Evolutionary conservation across 2,329 filamentous ascomycete genomes (phyloP), one percentile per base, ranked within the genome.

Genomic region (Nothophoma quercina): DNA sequence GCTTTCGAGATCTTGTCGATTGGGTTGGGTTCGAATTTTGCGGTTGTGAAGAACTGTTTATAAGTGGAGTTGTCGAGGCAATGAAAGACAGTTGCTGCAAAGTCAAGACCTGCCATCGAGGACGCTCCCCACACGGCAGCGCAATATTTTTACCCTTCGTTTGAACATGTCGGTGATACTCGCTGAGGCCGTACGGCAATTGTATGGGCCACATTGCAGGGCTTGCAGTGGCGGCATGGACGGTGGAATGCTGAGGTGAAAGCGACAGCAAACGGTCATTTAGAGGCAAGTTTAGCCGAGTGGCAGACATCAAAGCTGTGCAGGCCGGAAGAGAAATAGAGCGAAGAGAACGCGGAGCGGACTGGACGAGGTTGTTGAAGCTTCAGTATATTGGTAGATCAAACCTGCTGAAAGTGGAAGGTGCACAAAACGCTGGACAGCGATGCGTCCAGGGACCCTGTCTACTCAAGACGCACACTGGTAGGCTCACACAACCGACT

Each of bases 111-210:
- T 34, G 42, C 18, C 39, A 47, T 6, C 32, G 30, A 25, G 29
- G 38, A 28, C 7, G 9, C 7, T 16, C 25, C 19, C 26, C 40
- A 13, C 18, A 29, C 9, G 13, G 46, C 7, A 39, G 15, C 10
- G 7, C 15, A 8, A 19, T 7, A n/a, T 7, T 36, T 48, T 55
- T 48, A 21, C 38, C 39, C n/a, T 22, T 21, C 6, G 25, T 23
- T 19, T 39, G 7, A 8, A 29, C n/a, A 26, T 39, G 30, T 2
- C 32, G 44, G 28, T 52, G 44, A 3, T 50, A 30, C 1, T 28
- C 19, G 21, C 54, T 63, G 0, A 57, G 47, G 1, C 57, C 51
- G 7, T 55, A 59, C 9, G 59, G 54, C n/a, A 62, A 18, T 40
- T 46, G 32, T 34, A 54, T 42, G 15, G 46, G 40, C 30, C 21